phyloP scores from a whole-genome alignment of 2,329 filamentous ascomycete species.

The Colletotrichum sp. region DNA sequence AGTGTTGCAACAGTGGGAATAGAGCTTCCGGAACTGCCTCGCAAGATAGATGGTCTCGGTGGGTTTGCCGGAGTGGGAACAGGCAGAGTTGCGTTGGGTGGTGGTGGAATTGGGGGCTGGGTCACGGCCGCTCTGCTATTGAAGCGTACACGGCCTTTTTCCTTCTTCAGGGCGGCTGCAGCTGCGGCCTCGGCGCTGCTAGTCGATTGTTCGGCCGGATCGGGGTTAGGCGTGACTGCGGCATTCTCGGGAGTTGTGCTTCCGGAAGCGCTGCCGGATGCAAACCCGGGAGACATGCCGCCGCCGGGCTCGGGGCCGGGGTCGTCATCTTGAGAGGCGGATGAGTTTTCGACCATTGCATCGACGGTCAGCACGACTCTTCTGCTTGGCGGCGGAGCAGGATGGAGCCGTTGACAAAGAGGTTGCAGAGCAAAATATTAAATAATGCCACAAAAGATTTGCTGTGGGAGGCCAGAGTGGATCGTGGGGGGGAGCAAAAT shows the following conservation, averaged over 20 bases:
- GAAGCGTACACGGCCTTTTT: constrained; percentile 54
- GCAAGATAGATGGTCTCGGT: constrained; percentile 42
- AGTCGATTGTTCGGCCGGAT: neutral
- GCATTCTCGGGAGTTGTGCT: neutral
- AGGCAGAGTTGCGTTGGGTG: constrained; percentile 13
- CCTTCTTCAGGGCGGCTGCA: constrained; percentile 36
- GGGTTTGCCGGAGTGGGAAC: neutral
- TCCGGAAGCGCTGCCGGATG: neutral
- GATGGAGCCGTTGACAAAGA: neutral
- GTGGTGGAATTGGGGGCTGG: constrained; percentile 26
- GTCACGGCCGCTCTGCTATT: constrained; percentile 47
- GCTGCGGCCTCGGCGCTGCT: constrained; percentile 13
- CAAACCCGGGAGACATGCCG: neutral
- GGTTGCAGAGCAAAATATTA: neutral
- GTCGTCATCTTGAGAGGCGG: constrained; percentile 20
- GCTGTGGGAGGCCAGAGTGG: constrained; percentile 11
- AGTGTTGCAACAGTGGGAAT: constrained; percentile 29
- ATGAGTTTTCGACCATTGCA: constrained; percentile 19
- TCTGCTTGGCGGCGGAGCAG: neutral
- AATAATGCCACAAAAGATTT: neutral
- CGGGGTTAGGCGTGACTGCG: neutral
- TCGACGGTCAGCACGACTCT: constrained; percentile 5
- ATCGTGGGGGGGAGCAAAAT: constrained; percentile 7
- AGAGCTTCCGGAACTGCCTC: constrained; percentile 45
- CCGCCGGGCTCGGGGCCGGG: constrained; percentile 17